Conservation (phyloP, 495 filamentous ascomycete species). For the Choiromyces venosus region DNA sequence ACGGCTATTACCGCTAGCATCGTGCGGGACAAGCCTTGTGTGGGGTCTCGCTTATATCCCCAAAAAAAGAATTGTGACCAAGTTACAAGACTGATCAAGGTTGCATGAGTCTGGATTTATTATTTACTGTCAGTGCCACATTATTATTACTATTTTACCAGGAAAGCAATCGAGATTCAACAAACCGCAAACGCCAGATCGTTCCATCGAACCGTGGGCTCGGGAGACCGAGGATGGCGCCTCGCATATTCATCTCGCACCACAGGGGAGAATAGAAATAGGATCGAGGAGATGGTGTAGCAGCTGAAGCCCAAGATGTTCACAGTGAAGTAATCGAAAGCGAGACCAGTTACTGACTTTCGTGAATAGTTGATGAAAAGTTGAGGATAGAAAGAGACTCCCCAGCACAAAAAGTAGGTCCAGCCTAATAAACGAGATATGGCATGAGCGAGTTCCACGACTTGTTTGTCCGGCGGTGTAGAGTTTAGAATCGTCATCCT, state of each 20-base stretch:
- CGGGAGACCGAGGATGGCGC: conserved; percentile 63
- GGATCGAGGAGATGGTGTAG: conserved; percentile 66
- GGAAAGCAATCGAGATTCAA: neutral
- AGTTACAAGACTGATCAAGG: conserved; percentile 59
- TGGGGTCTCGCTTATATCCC: conserved; percentile 41
- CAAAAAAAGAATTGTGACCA: conserved; percentile 66
- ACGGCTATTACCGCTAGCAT: conserved; percentile 64
- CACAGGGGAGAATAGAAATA: conserved; percentile 69
- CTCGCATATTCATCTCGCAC: conserved; percentile 78
- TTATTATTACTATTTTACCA: neutral
- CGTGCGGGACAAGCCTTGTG: conserved; percentile 56
- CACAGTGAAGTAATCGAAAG: conserved; percentile 77
- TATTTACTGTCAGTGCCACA: neutral
- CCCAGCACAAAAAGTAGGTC: conserved; percentile 68
- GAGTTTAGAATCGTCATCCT: neutral
- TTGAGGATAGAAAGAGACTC: conserved; percentile 88
- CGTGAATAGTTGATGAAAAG: conserved; percentile 68
- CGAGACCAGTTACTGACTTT: conserved; percentile 70
- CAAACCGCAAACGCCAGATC: conserved; percentile 73
- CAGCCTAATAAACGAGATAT: conserved; percentile 55
- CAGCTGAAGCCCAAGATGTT: conserved; percentile 67
- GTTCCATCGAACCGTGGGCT: conserved; percentile 81
- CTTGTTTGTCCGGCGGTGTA: neutral
- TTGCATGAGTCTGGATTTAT: conserved; percentile 54
- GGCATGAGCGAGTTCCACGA: conserved; percentile 11